Evolutionary conservation across 2,329 filamentous ascomycete genomes (phyloP).

Genomic region (Fusarium pseudograminearum): DNA sequence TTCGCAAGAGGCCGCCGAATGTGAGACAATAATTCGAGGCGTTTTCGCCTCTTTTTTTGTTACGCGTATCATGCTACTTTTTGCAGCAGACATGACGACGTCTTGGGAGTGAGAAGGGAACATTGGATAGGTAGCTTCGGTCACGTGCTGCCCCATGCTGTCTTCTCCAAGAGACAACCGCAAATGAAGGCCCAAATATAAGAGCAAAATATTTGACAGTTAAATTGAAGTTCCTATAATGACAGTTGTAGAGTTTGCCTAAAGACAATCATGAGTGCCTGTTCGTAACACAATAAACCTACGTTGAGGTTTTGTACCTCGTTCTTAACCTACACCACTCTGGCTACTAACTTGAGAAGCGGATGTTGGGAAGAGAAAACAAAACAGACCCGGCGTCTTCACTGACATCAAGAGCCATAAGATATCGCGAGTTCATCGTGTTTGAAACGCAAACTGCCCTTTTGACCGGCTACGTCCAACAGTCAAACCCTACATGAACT

Average conservation of each 20-base stretch:
- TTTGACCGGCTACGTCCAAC: too few species aligned
- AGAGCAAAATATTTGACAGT: not conserved
- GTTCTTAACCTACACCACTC: not conserved
- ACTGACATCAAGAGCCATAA: too few species aligned
- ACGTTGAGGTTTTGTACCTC: not conserved
- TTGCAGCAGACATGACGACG: not conserved
- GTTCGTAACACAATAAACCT: not conserved
- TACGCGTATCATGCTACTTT: not conserved
- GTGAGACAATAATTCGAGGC: not conserved
- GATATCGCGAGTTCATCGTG: too few species aligned
- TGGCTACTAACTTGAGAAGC: not conserved
- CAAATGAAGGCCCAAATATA: not conserved
- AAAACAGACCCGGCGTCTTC: too few species aligned
- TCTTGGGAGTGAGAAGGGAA: too few species aligned
- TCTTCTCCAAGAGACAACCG: not conserved
- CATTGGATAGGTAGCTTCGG: too few species aligned
- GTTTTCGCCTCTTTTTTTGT: not conserved
- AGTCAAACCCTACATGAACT: too few species aligned
- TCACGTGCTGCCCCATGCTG: not conserved
- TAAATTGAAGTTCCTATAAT: not conserved
- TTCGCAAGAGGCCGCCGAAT: slow-evolving; percentile 17
- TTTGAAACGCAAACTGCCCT: too few species aligned
- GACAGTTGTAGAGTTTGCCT: not conserved
- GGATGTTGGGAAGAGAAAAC: not conserved
- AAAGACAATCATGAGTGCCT: not conserved